Conservation (phyloP, 768 basidiomycete genomes). For the Tulasnella sp. region DNA sequence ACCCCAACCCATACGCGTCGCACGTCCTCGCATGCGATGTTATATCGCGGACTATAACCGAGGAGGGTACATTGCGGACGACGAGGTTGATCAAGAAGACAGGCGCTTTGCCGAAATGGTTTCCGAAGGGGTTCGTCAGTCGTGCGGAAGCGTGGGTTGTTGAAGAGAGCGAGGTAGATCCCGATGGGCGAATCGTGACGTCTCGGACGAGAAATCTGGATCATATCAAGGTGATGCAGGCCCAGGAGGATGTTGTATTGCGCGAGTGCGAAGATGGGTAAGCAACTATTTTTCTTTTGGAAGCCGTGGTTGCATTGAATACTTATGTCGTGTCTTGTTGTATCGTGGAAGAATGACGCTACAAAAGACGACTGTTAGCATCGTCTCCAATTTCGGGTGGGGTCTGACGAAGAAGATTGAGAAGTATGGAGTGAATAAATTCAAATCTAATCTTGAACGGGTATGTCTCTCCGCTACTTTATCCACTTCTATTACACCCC, state of each 20-base stretch:
- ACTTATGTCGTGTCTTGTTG: no score
- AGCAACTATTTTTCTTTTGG: constrained; percentile 20
- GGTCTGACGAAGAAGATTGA: constrained; percentile 80
- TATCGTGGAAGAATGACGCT: constrained; percentile 47
- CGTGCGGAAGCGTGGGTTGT: constrained; percentile 89
- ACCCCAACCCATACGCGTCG: constrained; percentile 88
- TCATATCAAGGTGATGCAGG: constrained; percentile 87
- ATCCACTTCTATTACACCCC: constrained; percentile 13
- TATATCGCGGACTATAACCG: constrained; percentile 64
- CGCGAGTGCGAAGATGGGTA: constrained; percentile 60
- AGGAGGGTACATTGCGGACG: constrained; percentile 64
- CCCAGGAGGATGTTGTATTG: constrained; percentile 70
- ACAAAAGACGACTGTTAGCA: constrained; percentile 75
- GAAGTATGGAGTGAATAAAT: constrained; percentile 66
- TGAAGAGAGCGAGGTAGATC: constrained; percentile 90
- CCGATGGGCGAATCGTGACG: constrained; percentile 58
- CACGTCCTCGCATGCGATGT: constrained; percentile 96
- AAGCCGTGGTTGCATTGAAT: neutral
- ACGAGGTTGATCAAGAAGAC: constrained; percentile 87
- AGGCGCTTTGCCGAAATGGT: constrained; percentile 87
- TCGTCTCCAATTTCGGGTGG: constrained; percentile 85
- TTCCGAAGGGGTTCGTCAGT: constrained; percentile 65
- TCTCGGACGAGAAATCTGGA: constrained; percentile 84
- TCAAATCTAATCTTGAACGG: constrained; percentile 78
- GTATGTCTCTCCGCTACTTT: constrained; percentile 33